Base-by-base conservation (phyloP, 2,329 filamentous ascomycete species). In the Monilinia fructigena region DNA sequence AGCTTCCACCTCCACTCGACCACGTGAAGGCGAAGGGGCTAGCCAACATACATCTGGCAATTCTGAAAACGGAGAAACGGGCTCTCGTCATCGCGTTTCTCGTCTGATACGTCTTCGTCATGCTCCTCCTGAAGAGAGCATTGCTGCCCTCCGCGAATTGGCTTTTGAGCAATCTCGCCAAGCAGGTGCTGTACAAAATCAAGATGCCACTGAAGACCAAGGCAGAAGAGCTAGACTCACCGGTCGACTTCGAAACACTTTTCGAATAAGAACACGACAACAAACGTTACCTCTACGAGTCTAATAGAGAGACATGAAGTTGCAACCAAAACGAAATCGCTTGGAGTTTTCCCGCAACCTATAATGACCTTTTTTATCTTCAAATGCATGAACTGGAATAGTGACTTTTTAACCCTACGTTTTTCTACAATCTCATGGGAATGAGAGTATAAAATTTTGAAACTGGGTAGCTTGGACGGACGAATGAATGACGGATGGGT, bases 61-160 rank as follows among this genome's bases (percentile, higher is more conserved):
- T 14, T 70, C 75, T 42, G 72, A 71, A 14, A 76, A 77, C 35
- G 67, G 70, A 1, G 67, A 73, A 2, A 79, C 72, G 2, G 79
- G 80, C 66, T 60, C 63, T 35, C 78, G 79, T 47, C 77, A 80
- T 50, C 80, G 85, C 28, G 73, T 81, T 5, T 83, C 83, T 0
- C 81, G 85, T 4, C 74, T 87, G 5, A 79, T 87, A 52, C 78
- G 83, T 55, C 77, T 89, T 23, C 81, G 86, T 14, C 81, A 86
- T 67, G 85, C 85, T n/a, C 79, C 85, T 0, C 79, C 82, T 4
- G 84, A 87, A 70, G 86, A 89, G 75, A 84, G 85, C n/a, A 85
- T 89, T 64, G 84, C 83, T 65, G 83, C 82, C 7, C 78, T 89
- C 6, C 80, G 86, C 47, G 81, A 82, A 63, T 79, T 82, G 56